phyloP scores from a whole-genome alignment of 2,329 filamentous ascomycete genomes.

The Ustilaginoidea virens region DNA sequence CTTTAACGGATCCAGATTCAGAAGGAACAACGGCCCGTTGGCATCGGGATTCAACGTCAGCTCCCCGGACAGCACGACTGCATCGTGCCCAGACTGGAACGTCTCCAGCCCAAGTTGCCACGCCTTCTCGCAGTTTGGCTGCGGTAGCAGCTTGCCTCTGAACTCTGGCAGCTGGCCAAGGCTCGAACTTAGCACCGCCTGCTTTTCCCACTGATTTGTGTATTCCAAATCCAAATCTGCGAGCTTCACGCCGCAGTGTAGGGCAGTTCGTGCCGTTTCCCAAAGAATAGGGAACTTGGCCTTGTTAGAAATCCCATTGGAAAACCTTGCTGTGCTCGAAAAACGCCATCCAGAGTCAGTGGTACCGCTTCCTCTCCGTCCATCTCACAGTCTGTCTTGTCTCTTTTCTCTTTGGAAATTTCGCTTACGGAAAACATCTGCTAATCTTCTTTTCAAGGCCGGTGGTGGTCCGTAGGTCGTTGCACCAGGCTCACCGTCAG shows the following conservation, averaged over 20 bases:
- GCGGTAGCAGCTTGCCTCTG: conserved; percentile 29
- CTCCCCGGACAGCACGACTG: conserved; percentile 27
- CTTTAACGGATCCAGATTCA: conserved; percentile 32
- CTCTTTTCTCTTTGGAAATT: too few species aligned
- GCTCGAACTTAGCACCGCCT: conserved; percentile 24
- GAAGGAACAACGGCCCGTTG: conserved; percentile 24
- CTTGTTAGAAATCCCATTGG: conserved; percentile 19
- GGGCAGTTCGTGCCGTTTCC: conserved; percentile 34
- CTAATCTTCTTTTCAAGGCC: conserved; percentile 13
- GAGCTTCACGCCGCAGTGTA: conserved; percentile 28
- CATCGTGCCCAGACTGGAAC: conserved; percentile 19
- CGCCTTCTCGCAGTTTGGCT: conserved; percentile 23
- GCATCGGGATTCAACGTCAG: conserved; percentile 21
- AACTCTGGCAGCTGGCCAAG: conserved; percentile 26
- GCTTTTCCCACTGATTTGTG: conserved; percentile 24
- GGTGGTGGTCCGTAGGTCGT: neutral
- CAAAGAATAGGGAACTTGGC: conserved; percentile 35
- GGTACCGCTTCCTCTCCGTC: too few species aligned
- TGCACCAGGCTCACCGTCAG: neutral
- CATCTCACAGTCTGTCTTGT: too few species aligned
- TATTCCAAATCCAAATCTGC: conserved; percentile 20
- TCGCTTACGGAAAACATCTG: conserved; percentile 24
- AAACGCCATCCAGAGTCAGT: too few species aligned
- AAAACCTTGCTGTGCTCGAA: conserved; percentile 19
- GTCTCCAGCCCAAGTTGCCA: conserved; percentile 29